Evolutionary conservation across 306 rosid genomes (phyloP), one percentile per base, ranked within the genome.

Genomic region (Castanea crenata): DNA sequence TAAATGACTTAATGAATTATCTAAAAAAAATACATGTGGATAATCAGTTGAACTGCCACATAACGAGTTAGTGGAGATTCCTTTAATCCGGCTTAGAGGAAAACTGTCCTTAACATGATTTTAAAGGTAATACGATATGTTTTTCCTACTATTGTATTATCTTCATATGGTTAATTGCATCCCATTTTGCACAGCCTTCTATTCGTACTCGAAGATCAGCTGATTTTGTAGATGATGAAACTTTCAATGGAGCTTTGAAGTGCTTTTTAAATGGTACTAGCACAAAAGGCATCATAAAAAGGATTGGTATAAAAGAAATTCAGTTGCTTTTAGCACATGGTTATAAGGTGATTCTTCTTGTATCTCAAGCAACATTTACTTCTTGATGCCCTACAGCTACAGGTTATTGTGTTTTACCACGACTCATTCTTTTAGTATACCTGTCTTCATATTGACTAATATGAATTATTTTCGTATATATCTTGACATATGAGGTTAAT

Each of bases 271-370:
- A 86, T 81, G 80, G 71, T 74, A 77, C 87, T 44, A 77, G 85
- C 75, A 80, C 91, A 38, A 94, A 85, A 91, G 83, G 80, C 85
- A 85, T 87, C 72, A 71, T 83, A 3, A 94, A 92, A 75, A 94
- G 90, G 87, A 85, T 90, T 61, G 90, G 94, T 67, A 55, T 78
- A 64, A 89, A 91, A 77, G 74, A 81, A 61, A 80, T 81, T 77
- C 97, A 91, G 86, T 84, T 92, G 75, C 94, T 94, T 72, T 72
- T 94, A 80, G 97, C 89, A 78, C 97, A 92, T 77, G 97, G 97
- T 67, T 90, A 90, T 87, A 93, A 88, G 99, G 99, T 94, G 84
- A 85, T 78, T 83, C 51, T 54, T 73, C 63, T 46, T 68, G 20
- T 71, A 75, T 63, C 55, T 68, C 34, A 62, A 58, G 49, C 29